Percentiles rank a stretch among this genome's conserved stretches.
Evolutionary conservation across 495 filamentous ascomycete species (phyloP).

Genomic region (Parathielavia appendiculata): DNA sequence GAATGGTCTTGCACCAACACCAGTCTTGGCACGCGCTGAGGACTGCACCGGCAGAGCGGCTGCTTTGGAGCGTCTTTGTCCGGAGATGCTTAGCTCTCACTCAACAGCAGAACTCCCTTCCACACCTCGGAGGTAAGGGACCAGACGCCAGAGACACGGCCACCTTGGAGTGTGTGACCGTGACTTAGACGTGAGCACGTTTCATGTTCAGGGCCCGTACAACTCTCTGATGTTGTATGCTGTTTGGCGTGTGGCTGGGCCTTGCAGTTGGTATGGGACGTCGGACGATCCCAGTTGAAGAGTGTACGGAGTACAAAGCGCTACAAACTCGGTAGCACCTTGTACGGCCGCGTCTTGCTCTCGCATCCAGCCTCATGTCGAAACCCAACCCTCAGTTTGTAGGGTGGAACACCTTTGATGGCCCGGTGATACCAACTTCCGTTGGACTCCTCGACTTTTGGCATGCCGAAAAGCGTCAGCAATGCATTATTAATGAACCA

Average conservation of each 20-base stretch:
- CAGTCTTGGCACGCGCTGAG: conserved; percentile 9
- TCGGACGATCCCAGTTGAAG: too few relatives aligned
- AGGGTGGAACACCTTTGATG: too few relatives aligned
- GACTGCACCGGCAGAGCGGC: not conserved
- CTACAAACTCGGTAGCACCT: not conserved
- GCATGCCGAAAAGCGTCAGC: not conserved
- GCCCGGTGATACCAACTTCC: too few relatives aligned
- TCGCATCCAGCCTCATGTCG: too few relatives aligned
- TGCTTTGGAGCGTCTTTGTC: conserved; percentile 14
- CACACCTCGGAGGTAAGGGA: not conserved
- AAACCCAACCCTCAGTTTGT: too few relatives aligned
- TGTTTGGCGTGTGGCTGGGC: not conserved
- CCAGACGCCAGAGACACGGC: not conserved
- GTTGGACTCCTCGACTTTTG: not conserved
- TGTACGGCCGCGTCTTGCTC: too few relatives aligned
- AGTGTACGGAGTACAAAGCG: too few relatives aligned
- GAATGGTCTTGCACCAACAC: not conserved
- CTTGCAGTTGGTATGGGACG: not conserved
- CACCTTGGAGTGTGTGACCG: conserved; percentile 1
- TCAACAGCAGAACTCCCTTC: too few relatives aligned
- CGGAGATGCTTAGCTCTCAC: conserved; percentile 5
- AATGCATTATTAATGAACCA: conserved; percentile 13
- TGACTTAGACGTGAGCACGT: conserved; percentile 21
- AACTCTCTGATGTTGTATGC: not conserved
- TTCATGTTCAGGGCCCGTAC: conserved; percentile 12